phyloP scores from a whole-genome alignment of 768 basidiomycete species.

The Glaciozyma martinii region DNA sequence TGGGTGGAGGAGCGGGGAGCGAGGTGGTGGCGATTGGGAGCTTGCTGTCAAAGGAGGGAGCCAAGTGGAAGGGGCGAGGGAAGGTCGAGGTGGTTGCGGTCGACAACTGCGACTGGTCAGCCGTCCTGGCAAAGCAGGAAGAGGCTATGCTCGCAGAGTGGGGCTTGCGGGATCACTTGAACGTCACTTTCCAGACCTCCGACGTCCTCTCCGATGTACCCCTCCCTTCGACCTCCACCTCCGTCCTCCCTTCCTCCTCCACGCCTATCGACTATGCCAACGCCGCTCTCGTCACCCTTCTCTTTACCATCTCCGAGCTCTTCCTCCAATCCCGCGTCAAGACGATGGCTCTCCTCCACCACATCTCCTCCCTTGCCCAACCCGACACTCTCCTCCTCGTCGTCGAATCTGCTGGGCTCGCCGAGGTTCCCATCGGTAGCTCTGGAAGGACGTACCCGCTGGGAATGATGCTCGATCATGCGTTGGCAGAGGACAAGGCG shows the following conservation, averaged over 20 bases:
- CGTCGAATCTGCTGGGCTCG: constrained; percentile 30
- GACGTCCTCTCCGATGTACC: constrained; percentile 9
- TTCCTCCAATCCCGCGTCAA: constrained; percentile 30
- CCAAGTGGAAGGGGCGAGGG: too few relatives aligned
- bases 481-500: constrained; percentile 7
- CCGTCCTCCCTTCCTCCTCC: background rate
- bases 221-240: background rate
- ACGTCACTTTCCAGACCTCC: background rate
- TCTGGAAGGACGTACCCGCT: constrained; percentile 25
- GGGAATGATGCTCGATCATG: constrained; percentile 23
- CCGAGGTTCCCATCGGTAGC: constrained; percentile 21
- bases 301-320: constrained; percentile 34
- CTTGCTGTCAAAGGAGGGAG: background rate
- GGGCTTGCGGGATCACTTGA: background rate
- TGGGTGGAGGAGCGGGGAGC: constrained; percentile 32
- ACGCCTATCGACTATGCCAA: background rate
- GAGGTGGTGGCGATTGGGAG: constrained; percentile 31
- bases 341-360: constrained; percentile 31
- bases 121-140: constrained; percentile 11
- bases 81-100: constrained; percentile 1
- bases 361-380: constrained; percentile 1
- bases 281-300: constrained; percentile 27
- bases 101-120: constrained; percentile 23
- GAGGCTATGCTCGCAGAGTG: background rate
- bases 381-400: constrained; percentile 28